Evolutionary conservation across 257 asterid species (phyloP).

Genomic region (Solanum tacnaense): DNA sequence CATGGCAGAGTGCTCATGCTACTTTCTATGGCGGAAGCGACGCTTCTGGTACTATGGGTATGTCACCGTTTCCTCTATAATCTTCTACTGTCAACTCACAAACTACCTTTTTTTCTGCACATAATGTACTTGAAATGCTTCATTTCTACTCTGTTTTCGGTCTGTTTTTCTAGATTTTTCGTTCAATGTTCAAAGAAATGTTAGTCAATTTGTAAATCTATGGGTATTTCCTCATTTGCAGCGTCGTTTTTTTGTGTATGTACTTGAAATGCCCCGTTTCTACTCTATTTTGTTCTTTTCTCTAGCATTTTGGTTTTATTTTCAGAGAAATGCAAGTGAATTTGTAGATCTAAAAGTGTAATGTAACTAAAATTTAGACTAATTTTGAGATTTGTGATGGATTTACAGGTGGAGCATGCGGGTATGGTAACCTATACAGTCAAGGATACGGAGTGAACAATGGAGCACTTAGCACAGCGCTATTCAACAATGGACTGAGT

Average conservation of each 20-base stretch:
- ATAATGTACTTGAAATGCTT: neutral
- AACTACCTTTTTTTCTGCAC: neutral
- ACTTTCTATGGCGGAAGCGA: conserved; percentile 87
- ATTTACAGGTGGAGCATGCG: conserved; percentile 77
- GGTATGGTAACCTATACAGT: conserved; percentile 77
- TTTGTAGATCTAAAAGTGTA: neutral
- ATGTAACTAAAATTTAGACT: neutral
- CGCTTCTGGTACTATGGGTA: conserved; percentile 95
- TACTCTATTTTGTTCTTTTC: neutral
- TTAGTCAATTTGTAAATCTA: conserved; percentile 6
- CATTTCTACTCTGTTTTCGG: neutral
- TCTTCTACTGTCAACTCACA: neutral
- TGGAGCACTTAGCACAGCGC: conserved; percentile 85
- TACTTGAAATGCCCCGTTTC: neutral
- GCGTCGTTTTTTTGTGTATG: neutral
- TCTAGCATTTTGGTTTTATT: neutral
- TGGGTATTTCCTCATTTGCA: conserved; percentile 34
- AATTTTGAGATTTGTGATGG: neutral
- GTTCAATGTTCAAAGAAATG: neutral
- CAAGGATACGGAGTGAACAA: conserved; percentile 88
- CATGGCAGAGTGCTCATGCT: conserved; percentile 70
- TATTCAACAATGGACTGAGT: conserved; percentile 60
- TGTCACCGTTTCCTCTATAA: neutral
- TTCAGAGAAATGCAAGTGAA: neutral
- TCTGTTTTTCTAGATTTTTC: neutral